phyloP scores from a whole-genome alignment of 2,329 filamentous ascomycete genomes.

The Sclerotinia glacialis region DNA sequence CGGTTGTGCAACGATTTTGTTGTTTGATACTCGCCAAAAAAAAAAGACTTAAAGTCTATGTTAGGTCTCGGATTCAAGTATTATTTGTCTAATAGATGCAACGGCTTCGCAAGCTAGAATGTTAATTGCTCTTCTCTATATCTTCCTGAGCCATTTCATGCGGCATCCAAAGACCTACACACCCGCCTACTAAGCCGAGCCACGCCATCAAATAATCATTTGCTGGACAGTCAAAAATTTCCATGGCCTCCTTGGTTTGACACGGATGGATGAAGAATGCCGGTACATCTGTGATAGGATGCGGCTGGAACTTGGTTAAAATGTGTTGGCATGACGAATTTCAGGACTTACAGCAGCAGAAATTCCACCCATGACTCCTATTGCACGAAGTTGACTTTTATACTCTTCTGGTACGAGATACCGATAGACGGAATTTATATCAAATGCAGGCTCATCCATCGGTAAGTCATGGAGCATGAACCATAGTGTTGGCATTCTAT shows the following conservation, averaged over 20 bases:
- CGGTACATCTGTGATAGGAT: slow-evolving; percentile 75
- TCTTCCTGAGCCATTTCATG: slow-evolving; percentile 54
- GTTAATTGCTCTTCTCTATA: background rate
- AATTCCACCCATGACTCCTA: slow-evolving; percentile 68
- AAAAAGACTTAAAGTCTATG: background rate
- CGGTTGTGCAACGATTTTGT: background rate
- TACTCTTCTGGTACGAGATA: slow-evolving; percentile 66
- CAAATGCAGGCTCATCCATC: slow-evolving; percentile 54
- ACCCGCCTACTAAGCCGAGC: slow-evolving; percentile 81
- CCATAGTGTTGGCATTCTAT: slow-evolving; percentile 73
- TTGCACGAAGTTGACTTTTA: slow-evolving; percentile 57
- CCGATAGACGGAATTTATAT: slow-evolving; percentile 68
- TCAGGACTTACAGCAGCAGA: slow-evolving; percentile 67
- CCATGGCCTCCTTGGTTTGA: slow-evolving; percentile 78
- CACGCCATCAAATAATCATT: slow-evolving; percentile 79
- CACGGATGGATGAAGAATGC: slow-evolving; percentile 93
- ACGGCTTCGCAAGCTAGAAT: background rate
- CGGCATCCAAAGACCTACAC: slow-evolving; percentile 76
- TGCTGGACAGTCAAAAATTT: slow-evolving; percentile 55
- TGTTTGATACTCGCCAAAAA: background rate
- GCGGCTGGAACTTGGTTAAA: slow-evolving; percentile 42
- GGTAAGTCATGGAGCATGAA: slow-evolving; percentile 63
- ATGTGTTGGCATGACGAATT: background rate
- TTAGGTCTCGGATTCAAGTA: background rate
- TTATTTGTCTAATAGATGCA: background rate